Percentiles rank a stretch among this genome's conserved stretches.
Evolutionary conservation across 2,329 filamentous ascomycete genomes (phyloP).

Genomic region (Fusarium vanettenii): DNA sequence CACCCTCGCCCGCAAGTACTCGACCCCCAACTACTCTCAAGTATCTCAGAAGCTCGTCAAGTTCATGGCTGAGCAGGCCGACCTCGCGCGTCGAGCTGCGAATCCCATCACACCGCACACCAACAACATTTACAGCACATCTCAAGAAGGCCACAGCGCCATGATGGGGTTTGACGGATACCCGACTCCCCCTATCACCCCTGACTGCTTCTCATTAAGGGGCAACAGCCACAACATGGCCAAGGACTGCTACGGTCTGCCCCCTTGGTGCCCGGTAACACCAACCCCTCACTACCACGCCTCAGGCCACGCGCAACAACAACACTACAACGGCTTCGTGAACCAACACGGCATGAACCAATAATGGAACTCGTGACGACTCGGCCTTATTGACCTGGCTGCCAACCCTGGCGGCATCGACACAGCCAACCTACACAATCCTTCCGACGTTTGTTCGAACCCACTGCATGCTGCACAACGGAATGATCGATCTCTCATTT

Average conservation of each 20-base stretch:
- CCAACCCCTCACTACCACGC: slow-evolving; percentile 65
- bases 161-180: slow-evolving; percentile 76
- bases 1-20: slow-evolving; percentile 70
- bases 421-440: slow-evolving; percentile 7
- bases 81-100: slow-evolving; percentile 60
- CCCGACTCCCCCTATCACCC: slow-evolving; percentile 87
- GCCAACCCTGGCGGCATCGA: background rate
- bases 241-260: slow-evolving; percentile 61
- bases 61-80: slow-evolving; percentile 70
- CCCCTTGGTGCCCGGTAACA: slow-evolving; percentile 71
- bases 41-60: slow-evolving; percentile 67
- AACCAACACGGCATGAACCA: slow-evolving; percentile 57
- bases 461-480: slow-evolving; percentile 46
- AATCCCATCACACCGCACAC: slow-evolving; percentile 71
- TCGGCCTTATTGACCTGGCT: background rate
- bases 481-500: slow-evolving; percentile 47
- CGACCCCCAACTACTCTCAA: slow-evolving; percentile 62
- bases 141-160: slow-evolving; percentile 78
- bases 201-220: slow-evolving; percentile 72
- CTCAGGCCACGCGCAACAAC: slow-evolving; percentile 45
- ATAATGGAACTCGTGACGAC: slow-evolving; percentile 49
- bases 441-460: slow-evolving; percentile 45
- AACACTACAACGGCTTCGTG: slow-evolving; percentile 53
- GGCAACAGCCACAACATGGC: slow-evolving; percentile 55
- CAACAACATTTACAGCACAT: slow-evolving; percentile 78